Conservation (phyloP, 148 eudicot genomes). For the Rhododendron mucronatum region DNA sequence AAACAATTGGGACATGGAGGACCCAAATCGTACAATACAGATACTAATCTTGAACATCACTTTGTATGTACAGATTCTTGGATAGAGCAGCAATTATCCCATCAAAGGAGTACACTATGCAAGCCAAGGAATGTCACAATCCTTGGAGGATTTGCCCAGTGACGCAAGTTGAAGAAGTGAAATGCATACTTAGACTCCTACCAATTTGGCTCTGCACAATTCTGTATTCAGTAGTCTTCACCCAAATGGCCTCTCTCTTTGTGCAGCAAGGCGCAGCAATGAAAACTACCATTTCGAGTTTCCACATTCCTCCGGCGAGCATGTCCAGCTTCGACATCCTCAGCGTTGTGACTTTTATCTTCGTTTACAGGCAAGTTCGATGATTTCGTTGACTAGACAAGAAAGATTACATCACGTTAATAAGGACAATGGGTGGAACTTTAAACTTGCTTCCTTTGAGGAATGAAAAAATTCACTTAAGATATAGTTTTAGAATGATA, state of each 20-base stretch:
- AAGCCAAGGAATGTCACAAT: slow-evolving; percentile 4
- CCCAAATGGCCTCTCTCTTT: slow-evolving; percentile 74
- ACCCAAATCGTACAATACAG: background rate
- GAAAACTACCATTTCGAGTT: slow-evolving; percentile 35
- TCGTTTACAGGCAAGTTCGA: slow-evolving; percentile 44
- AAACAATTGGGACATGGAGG: background rate
- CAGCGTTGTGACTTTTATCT: slow-evolving; percentile 57
- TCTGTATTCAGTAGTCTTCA: slow-evolving; percentile 67
- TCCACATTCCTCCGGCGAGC: slow-evolving; percentile 66
- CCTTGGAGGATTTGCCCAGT: slow-evolving; percentile 59
- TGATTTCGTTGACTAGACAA: background rate
- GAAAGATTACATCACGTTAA: background rate
- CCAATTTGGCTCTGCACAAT: slow-evolving; percentile 87
- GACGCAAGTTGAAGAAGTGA: slow-evolving; percentile 82
- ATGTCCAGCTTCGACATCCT: slow-evolving; percentile 71
- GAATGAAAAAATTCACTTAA: background rate
- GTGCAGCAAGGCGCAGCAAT: slow-evolving; percentile 79
- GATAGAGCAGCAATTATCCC: slow-evolving; percentile 57
- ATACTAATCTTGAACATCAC: background rate
- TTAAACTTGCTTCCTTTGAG: background rate
- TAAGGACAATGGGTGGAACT: background rate
- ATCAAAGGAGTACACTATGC: slow-evolving; percentile 15
- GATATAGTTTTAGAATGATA: background rate
- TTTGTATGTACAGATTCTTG: slow-evolving; percentile 37
- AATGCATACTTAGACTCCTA: slow-evolving; percentile 61